Evolutionary conservation across 148 eudicot species (phyloP), one percentile per base, ranked within the genome.

Genomic region (Drosera capensis): DNA sequence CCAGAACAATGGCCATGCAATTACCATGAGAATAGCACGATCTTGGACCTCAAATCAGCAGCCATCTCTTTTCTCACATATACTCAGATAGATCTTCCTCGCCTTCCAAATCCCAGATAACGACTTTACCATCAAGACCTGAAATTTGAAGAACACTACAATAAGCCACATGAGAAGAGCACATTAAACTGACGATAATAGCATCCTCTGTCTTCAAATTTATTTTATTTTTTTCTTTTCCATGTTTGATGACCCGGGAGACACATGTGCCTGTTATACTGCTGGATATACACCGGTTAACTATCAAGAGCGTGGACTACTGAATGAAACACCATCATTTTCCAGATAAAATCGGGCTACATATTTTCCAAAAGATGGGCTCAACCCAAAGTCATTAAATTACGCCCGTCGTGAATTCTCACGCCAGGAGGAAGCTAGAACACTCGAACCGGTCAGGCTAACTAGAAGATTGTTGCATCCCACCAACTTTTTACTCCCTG

Each of bases 111-210:
- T 90, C 95, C 99, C 99, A 85, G 44, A 73, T 59, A 23, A 78
- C 77, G 12, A 90, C 73, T 64, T 75, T 90, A 28, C 99, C 99
- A 55, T 90, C 99, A 45, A 90, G 72, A 28, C 99, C 99, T 87
- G 70, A 21, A 41, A 53, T 42, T 25, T 52, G 46, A 21, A 42
- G 2, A 49, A 23, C n/a, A n/a, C n/a, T n/a, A n/a, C n/a, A n/a
- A n/a, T n/a, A n/a, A n/a, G n/a, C n/a, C n/a, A n/a, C n/a, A 17
- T 7, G 9, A 7, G 14, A 17, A 23, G 3, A 38, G 25, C 24
- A 21, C 14, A 48, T 14, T 29, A 14, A n/a, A 21, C 43, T 19
- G 15, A 31, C 1, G 28, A 2, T 45, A 31, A 28, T 11, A 11
- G 35, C 18, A 55, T 23, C 1, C 17, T n/a, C 18, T 3, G n/a